A percentile compares a stretch with the other conserved stretches of the same genome.
Evolutionary conservation across 2,329 filamentous ascomycete species (phyloP).

Genomic region (Simplicillium sp.): DNA sequence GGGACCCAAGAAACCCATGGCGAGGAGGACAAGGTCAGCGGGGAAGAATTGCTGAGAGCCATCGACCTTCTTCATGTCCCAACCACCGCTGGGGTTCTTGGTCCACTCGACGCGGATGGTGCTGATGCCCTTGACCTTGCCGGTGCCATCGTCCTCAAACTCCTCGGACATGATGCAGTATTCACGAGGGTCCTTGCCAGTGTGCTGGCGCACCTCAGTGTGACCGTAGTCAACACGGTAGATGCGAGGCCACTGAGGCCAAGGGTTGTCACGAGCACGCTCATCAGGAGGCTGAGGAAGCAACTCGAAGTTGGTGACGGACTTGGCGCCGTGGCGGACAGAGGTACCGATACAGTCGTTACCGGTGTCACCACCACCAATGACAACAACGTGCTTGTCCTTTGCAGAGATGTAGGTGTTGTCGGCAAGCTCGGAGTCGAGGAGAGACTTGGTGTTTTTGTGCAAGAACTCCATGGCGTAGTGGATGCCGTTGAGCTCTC

Average conservation of each 20-base stretch:
- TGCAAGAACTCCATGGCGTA: slow-evolving; percentile 97
- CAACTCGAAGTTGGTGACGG: slow-evolving; percentile 92
- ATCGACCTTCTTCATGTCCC: slow-evolving; percentile 98
- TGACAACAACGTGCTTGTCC: slow-evolving; percentile 91
- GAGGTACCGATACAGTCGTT: slow-evolving; percentile 98
- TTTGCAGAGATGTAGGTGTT: slow-evolving; percentile 87
- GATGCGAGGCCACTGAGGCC: slow-evolving; percentile 96
- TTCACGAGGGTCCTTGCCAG: slow-evolving; percentile 91
- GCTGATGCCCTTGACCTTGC: slow-evolving; percentile 91
- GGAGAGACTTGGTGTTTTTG: slow-evolving; percentile 94
- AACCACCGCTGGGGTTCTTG: slow-evolving; percentile 77
- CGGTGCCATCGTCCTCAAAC: slow-evolving; percentile 81
- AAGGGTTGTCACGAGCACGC: slow-evolving; percentile 89
- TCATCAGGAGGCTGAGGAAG: slow-evolving; percentile 85
- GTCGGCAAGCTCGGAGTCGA: slow-evolving; percentile 81
- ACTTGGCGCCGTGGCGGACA: slow-evolving; percentile 89
- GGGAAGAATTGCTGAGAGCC: slow-evolving; percentile 94
- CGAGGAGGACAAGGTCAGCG: slow-evolving; percentile 84
- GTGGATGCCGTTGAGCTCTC: slow-evolving; percentile 83
- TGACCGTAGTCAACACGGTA: slow-evolving; percentile 99
- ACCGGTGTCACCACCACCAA: slow-evolving; percentile 94
- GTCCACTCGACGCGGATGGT: slow-evolving; percentile 95
- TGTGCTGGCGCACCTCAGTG: slow-evolving; percentile 90
- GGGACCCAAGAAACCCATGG: slow-evolving; percentile 95
- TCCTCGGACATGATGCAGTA: slow-evolving; percentile 98